Evolutionary conservation across 192 early-diverging fungal genomes (phyloP), one percentile per base, ranked within the genome.

Genomic region (Chytriomyces sp.): DNA sequence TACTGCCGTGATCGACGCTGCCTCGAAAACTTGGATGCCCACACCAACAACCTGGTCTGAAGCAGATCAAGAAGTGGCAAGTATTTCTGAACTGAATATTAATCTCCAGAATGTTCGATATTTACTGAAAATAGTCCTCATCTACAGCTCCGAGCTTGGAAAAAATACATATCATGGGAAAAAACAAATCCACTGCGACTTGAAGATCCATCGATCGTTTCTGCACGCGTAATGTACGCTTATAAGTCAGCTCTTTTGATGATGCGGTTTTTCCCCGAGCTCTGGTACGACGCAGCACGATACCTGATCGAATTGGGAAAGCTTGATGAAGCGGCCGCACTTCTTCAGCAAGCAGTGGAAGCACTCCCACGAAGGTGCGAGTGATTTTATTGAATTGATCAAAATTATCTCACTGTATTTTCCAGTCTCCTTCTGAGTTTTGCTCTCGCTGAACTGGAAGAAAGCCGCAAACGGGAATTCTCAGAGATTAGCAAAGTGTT

Each of bases 131-230:
- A 62, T 67, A 18, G 9, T 35, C 35, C 13, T 48, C 45, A 13
- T 18, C 64, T 53, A 16, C 45, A 72, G 50, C 73, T 80, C 68
- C 62, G 57, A 6, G 85, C 90, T 10, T 97, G 95, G 97, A 96
- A 95, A 74, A 79, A 85, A 13, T 96, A 92, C 79, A 92, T 99
- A 72, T 85, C 88, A 65, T 99, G 97, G 97, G 97, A 99, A 80
- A 87, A 84, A 47, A 82, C 85, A 11, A 96, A 99, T 75, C 97
- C 97, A 20, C 80, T 99, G 48, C 86, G 86, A 13, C 76, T 97
- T 45, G 93, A 92, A 50, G 93, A 94, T 45, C 70, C 80, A 16
- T 53, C 69, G 0, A 76, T 73, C 5, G 67, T 96, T 18, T 81
- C 88, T 7, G 83, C 88, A 48, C 88, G 97, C 11, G 91, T 98